A percentile compares a stretch with the other conserved stretches of the same genome.
Conservation (phyloP, 2,329 filamentous ascomycete species). For the Aspergillus brunneoviolaceus region DNA sequence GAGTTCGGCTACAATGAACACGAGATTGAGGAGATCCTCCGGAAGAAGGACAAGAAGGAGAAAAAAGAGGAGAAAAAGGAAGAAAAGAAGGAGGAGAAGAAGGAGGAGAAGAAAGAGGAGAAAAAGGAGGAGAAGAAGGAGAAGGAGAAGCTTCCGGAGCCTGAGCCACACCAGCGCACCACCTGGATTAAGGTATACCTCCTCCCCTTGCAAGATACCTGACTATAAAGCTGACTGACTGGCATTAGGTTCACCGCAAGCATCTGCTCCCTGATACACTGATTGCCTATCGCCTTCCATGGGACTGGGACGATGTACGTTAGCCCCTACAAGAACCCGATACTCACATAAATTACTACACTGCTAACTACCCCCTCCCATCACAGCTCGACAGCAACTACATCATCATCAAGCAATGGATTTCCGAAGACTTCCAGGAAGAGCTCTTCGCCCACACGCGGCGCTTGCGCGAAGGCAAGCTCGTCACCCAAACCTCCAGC, state of each 20-base stretch:
- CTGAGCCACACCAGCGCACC: constrained; percentile 23
- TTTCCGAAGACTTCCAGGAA: constrained; percentile 69
- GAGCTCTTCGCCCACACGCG: constrained; percentile 71
- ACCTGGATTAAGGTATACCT: constrained; percentile 46
- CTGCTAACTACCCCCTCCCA: constrained; percentile 5
- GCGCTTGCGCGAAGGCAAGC: constrained; percentile 57
- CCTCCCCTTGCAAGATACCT: not conserved
- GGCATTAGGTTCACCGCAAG: constrained; percentile 44
- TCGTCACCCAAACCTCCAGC: constrained; percentile 36
- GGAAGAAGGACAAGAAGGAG: constrained; percentile 36
- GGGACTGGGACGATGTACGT: constrained; percentile 50
- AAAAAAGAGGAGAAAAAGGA: constrained; percentile 39
- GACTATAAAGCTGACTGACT: constrained; percentile 11
- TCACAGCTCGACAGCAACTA: constrained; percentile 61
- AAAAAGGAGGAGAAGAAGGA: constrained; percentile 28
- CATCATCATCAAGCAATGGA: constrained; percentile 71
- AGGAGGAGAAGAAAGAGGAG: constrained; percentile 30
- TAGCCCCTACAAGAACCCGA: not conserved
- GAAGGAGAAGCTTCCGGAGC: not conserved
- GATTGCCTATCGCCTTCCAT: constrained; percentile 46
- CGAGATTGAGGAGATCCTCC: constrained; percentile 44
- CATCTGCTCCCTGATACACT: constrained; percentile 49
- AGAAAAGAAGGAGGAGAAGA: constrained; percentile 34
- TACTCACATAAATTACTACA: not conserved
- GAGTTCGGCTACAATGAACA: constrained; percentile 44